These are phyloP conservation scores for Sphagnum contortum DNA, from an alignment of 225 moss, liverwort and hornwort genomes.

Conservation along the genomic window DNA sequence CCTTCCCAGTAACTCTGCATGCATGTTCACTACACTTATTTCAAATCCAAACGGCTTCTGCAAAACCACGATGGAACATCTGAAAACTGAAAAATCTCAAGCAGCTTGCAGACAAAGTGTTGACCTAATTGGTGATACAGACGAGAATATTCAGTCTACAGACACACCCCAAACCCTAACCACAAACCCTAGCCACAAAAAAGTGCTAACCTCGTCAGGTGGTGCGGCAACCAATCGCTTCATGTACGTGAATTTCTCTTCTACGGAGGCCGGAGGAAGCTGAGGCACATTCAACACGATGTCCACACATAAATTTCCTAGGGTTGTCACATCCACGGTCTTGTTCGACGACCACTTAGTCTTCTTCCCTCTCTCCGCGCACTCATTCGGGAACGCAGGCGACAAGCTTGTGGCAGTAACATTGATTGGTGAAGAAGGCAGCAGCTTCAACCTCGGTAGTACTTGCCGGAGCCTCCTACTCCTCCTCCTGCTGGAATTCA, in stretches of 20 bases:
- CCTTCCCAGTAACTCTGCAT: conserved; percentile 18
- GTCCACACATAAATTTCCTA: conserved; percentile 17
- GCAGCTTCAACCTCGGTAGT: too few relatives aligned
- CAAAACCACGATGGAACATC: too few relatives aligned
- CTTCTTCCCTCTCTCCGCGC: not conserved
- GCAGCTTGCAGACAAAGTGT: too few relatives aligned
- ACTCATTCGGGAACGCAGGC: not conserved
- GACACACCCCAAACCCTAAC: not conserved
- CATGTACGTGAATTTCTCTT: conserved; percentile 9
- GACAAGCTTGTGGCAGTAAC: conserved; percentile 1
- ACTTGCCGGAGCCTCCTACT: too few relatives aligned
- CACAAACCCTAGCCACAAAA: not conserved
- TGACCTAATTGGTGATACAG: too few relatives aligned
- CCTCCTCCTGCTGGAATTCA: too few relatives aligned
- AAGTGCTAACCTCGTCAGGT: conserved; percentile 17
- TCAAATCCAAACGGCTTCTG: not conserved
- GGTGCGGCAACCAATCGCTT: conserved; percentile 11
- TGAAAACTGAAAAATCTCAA: too few relatives aligned
- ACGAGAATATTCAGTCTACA: too few relatives aligned
- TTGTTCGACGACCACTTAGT: not conserved
- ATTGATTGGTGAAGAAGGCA: not conserved
- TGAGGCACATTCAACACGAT: conserved; percentile 19
- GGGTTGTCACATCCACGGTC: conserved; percentile 12
- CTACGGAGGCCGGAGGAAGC: conserved; percentile 10
- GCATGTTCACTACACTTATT: conserved; percentile 7